Evolutionary conservation across 2,329 filamentous ascomycete genomes (phyloP).

Genomic region (Colletotrichum sp.): DNA sequence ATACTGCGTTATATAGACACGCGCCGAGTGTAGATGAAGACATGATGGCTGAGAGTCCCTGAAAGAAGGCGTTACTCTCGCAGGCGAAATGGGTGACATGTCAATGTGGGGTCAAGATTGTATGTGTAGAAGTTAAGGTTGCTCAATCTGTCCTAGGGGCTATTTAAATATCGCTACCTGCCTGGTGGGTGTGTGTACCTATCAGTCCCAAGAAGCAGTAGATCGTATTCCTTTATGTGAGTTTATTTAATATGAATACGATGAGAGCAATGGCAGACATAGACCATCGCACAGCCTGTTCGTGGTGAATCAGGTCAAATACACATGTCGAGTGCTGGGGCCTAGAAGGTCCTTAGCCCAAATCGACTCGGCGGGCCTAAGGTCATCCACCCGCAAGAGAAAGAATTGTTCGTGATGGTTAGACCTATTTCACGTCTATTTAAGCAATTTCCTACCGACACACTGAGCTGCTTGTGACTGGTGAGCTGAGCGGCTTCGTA

Average conservation of each 20-base stretch:
- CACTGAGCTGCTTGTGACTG: not conserved
- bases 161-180: not conserved
- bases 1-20: not conserved
- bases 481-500: not conserved
- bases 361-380: not conserved
- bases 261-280: not conserved
- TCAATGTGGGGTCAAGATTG: too few species aligned
- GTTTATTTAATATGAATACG: not conserved
- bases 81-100: too few species aligned
- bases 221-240: not conserved
- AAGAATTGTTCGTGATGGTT: not conserved
- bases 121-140: too few species aligned
- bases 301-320: not conserved
- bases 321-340: not conserved
- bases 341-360: not conserved
- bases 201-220: not conserved
- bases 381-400: not conserved
- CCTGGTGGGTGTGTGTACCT: not conserved
- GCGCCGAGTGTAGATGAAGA: not conserved
- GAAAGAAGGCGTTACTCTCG: too few species aligned
- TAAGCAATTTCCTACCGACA: rapidly evolving
- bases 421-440: not conserved
- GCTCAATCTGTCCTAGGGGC: not conserved
- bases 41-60: too few species aligned
- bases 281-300: not conserved